phyloP scores from a whole-genome alignment of 2,329 filamentous ascomycete genomes.

The Pseudofabraea citricarpa region DNA sequence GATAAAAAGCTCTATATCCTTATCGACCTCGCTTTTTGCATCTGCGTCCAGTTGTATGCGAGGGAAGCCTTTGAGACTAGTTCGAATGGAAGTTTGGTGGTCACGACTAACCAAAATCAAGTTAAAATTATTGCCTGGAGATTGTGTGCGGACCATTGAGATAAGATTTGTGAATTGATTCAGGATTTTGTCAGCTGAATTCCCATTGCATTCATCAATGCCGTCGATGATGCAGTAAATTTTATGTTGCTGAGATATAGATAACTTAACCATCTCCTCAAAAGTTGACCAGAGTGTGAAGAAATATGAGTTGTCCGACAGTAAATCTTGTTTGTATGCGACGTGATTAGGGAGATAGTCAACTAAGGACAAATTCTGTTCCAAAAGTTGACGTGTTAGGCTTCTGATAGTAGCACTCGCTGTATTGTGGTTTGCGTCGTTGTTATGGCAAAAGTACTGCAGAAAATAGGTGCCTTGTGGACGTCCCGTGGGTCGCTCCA shows the following conservation, averaged over 20 bases:
- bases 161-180: too few species aligned
- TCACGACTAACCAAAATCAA: conserved; percentile 21
- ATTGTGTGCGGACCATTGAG: too few species aligned
- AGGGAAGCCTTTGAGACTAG: conserved; percentile 8
- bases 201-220: conserved; percentile 15
- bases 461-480: conserved; percentile 12
- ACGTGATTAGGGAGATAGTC: conserved; percentile 10
- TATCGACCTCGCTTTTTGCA: conserved; percentile 12
- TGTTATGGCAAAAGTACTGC: conserved; percentile 40
- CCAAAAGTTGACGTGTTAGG: conserved; percentile 35
- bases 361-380: too few species aligned
- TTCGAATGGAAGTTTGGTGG: conserved; percentile 10
- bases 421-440: conserved; percentile 32
- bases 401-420: conserved; percentile 36
- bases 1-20: conserved; percentile 25
- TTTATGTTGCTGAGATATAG: too few species aligned
- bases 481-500: conserved; percentile 3
- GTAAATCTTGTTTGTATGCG: conserved; percentile 6
- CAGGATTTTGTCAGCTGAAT: conserved; percentile 10
- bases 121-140: conserved; percentile 17
- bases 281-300: conserved; percentile 21
- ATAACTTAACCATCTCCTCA: conserved; percentile 7
- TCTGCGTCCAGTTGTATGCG: conserved; percentile 23
- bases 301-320: conserved; percentile 14
- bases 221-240: conserved; percentile 22